Evolutionary conservation across 148 eudicot genomes (phyloP), one percentile per base, ranked within the genome.

Genomic region (Rhododendron griersonianum): DNA sequence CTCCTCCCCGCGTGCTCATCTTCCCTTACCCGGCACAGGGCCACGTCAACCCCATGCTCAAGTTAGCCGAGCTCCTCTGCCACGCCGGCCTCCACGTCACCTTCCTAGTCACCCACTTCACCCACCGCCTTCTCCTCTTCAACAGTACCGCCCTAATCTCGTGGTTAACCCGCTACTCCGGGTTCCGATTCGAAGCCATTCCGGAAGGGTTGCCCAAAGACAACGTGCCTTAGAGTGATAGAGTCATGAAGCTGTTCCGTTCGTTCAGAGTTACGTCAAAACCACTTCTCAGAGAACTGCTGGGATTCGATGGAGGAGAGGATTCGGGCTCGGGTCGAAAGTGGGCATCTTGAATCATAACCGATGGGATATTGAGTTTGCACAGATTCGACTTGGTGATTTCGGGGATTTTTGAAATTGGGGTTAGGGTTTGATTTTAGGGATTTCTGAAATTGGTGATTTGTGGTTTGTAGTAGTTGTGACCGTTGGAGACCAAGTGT

Each of bases 1-100:
- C 78, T 1, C 81, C 86, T 47, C 50, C 50, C 18, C 85, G 87
- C 82, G 76, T 89, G 63, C 92, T 91, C 79, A 78, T 91, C 25
- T 91, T 89, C 55, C 94, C 94, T 4, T 83, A 90, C 51, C 92
- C 93, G 11, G 83, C 90, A 6, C 94, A 91, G 87, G 93, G 94
- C 30, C 93, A 89, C 41, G 89, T 90, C 33, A 91, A 86, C 55
- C 90, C 93, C 25, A 61, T 61, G 67, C 67, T 61, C 11, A 61
- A 61, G 7, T 23, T 61, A 61, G 25, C 67, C 25, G 84, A 90
- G 75, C 89, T 92, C 48, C 89, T 93, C 77, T 80, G 89, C 76
- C 84, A 81, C 63, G 76, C 87, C 44, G 89, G 83, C 53, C 77
- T 85, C 80, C 50, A 85, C 65, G 85, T 85, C 67, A 88, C 89